Base-by-base conservation (phyloP, 2,329 filamentous ascomycete genomes). In the Ilyonectria mors-panacis region DNA sequence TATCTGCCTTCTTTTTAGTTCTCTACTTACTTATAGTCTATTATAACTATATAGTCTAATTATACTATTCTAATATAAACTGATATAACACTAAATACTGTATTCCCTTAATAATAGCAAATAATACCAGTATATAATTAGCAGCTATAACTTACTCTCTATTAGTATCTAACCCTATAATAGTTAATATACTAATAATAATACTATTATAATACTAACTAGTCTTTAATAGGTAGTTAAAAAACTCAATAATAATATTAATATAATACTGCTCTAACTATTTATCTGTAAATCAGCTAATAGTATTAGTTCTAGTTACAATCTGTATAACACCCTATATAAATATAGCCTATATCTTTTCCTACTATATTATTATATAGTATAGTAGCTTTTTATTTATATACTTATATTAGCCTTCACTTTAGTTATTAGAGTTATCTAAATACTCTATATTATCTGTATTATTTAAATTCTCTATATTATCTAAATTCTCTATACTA, bases 111-210 rank as follows among this genome's bases (percentile, higher is more conserved):
- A 59, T 59, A 47, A 59, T 48, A 59, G 26, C n/a, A 19, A 48
- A 59, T 48, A 48, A 59, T 59, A 59, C n/a, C 21, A 35, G 15
- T 48, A 59, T 59, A 59, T 59, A 59, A 59, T 59, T 47, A 26
- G 28, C 28, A 35, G 37, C 23, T 21, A 30, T 33, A 15, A 59
- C 19, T 23, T 50, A 59, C 17, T 21, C n/a, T 21, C 12, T 33
- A 48, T 23, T 48, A 21, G 5, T 30, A 48, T 47, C 26, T 42
- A 59, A 47, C n/a, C 21, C 28, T 60, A 53, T 53, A 51, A 60
- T 53, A 44, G 48, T 47, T 61, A 59, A 59, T 50, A 35, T 50
- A 59, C 19, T 59, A 59, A 59, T 59, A 59, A 59, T 59, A 58
- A 58, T 58, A 45, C 23, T 58, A 9, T 58, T 45, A 58, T 58